Evolutionary conservation across 306 rosid genomes (phyloP).

Genomic region (Carpinus viminea): DNA sequence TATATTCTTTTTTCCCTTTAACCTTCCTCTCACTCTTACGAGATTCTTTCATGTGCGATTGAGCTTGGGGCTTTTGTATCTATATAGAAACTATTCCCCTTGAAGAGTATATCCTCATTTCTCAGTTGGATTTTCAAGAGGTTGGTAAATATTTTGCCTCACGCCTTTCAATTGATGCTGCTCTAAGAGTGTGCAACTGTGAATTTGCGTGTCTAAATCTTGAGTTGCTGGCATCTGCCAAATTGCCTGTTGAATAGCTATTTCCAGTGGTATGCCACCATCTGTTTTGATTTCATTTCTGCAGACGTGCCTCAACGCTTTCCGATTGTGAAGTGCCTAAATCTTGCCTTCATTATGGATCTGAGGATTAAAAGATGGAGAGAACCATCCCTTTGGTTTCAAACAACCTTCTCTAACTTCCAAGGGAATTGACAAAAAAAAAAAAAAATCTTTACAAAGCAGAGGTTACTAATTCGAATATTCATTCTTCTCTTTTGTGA

Average conservation of each 20-base stretch:
- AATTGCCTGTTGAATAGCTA: background rate
- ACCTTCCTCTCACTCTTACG: conserved; percentile 7
- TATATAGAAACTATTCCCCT: conserved; percentile 35
- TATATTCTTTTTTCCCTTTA: conserved; percentile 3
- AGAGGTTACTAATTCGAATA: too few relatives aligned
- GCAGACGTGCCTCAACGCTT: too few relatives aligned
- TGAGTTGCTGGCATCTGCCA: background rate
- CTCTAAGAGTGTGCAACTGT: background rate
- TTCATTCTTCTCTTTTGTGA: too few relatives aligned
- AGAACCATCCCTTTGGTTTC: too few relatives aligned
- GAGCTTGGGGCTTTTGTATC: conserved; percentile 44
- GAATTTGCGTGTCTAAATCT: background rate
- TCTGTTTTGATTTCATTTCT: too few relatives aligned
- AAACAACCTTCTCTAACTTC: too few relatives aligned
- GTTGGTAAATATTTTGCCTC: conserved; percentile 11
- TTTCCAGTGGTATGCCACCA: too few relatives aligned
- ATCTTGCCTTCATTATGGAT: background rate
- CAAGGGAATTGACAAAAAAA: too few relatives aligned
- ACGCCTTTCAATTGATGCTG: background rate
- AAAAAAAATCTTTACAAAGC: too few relatives aligned
- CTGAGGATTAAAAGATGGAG: background rate
- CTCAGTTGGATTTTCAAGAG: background rate
- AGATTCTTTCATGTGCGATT: conserved; percentile 41
- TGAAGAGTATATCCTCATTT: conserved; percentile 2
- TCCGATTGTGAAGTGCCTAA: background rate